Evolutionary conservation across 768 basidiomycete genomes (phyloP), one percentile per base, ranked within the genome.

Genomic region (Tricholoma sp.): DNA sequence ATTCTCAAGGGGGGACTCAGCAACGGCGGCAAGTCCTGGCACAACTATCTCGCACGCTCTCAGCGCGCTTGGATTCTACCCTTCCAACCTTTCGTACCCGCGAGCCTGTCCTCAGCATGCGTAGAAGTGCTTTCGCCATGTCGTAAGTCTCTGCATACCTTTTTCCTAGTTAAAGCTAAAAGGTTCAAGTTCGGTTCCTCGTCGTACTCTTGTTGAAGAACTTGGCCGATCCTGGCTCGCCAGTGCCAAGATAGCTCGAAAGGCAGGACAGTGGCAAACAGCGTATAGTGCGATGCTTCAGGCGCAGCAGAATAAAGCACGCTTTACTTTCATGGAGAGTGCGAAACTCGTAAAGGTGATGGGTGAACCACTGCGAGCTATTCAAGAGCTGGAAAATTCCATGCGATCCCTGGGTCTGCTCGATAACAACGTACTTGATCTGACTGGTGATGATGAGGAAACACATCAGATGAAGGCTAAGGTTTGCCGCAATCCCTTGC

Each of bases 221-320:
- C 85, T 95, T 35, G 89, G 93, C 3, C 80, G 81, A 49, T 86
- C 92, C 0, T 99, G 97, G 97, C 79, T 98, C 11, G 78, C 83
- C 24, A 98, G 89, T 58, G 89, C 95, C n/a, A 98, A 95, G 69
- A 94, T 94, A 56, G 97, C 97, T 32, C 79, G 97, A 32, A 99
- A 98, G 68, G 91, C 94, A 3, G 89, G 92, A 0, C 94, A 98
- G 68, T 87, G 84, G 78, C 96, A 98, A 73, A 98, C 96, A 0
- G 94, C 97, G 2, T 99, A 98, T 68, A 97, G 91, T 65, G 94
- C 97, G 5, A 84, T 90, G 61, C 79, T 99, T 0, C 97, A 99
- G 71, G 93, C 94, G 0, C 82, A 86, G 56, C 86, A 91, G 64
- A 78, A 76, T 60, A 78, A 83, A 19, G 81, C 85, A 0, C 80